Base-by-base conservation (phyloP, 1,139 yeast genomes). In the Geotrichum restrictum region DNA sequence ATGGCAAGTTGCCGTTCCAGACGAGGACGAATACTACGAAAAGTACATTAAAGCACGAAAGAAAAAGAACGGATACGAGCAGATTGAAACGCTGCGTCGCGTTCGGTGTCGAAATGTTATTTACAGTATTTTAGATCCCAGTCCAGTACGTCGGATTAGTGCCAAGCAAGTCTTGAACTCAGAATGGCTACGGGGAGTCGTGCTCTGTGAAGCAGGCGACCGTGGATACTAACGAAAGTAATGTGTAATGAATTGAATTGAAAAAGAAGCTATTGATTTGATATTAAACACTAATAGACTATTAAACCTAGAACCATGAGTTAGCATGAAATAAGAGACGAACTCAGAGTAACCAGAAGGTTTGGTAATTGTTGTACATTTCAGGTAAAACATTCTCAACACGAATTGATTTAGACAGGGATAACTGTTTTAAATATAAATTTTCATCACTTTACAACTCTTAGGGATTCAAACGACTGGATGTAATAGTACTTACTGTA, bases 121-220 rank as follows among this genome's bases (percentile, higher is more conserved):
- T 53, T 91, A 91, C 69, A 87, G 95, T 21, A 86, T 93, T 51
- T 74, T 91, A 63, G 98, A 93, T 65, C 98, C 98, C 1, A 83
- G 83, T 47, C 96, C 98, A 1, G 61, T 68, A 34, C 77, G 98
- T 60, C 78, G 98, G 66, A 85, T 93, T 59, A 91, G 87, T 21
- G 95, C 94, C 27, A 81, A 82, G 62, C 97, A 93, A 69, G 82
- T 91, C 33, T 74, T 93, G 66, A 88, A 85, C 66, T 84, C 95
- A 67, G 98, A 93, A 69, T 93, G 98, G 98, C 96, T 96, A 1
- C 74, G 97, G 58, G 94, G 87, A 66, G 88, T 91, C 56, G 77
- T 73, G 58, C 81, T 88, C 31, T 88, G 96, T 66, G 81, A 78
- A 44, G 86, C 87, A 10, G 89, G 85, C 32, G 79, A 74, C 37